Conservation (phyloP, 2,329 filamentous ascomycete genomes). For the Penicillium rolfsii region DNA sequence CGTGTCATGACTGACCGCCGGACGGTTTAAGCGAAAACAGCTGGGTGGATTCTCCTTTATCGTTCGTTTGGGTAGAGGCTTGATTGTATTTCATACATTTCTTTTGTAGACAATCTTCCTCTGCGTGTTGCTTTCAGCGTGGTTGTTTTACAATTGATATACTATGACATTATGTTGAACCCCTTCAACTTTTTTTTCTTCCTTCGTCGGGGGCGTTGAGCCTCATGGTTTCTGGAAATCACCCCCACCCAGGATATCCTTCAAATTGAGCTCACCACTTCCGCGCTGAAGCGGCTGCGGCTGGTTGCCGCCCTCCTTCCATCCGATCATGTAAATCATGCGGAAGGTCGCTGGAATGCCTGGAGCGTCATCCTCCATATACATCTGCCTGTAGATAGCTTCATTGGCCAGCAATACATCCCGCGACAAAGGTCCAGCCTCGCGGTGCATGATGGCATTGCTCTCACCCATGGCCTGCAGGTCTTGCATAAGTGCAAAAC, state of each 20-base stretch:
- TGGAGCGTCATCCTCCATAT: constrained; percentile 72
- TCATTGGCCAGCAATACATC: constrained; percentile 88
- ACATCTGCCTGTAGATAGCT: constrained; percentile 83
- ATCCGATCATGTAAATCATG: constrained; percentile 98
- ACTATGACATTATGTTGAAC: constrained; percentile 28
- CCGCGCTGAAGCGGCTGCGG: constrained; percentile 78
- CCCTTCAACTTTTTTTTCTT: constrained; percentile 12
- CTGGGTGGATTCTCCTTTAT: constrained; percentile 17
- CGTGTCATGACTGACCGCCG: constrained; percentile 96
- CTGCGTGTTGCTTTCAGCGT: constrained; percentile 25
- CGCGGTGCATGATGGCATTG: constrained; percentile 84
- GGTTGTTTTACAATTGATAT: constrained; percentile 32
- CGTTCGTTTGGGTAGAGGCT: constrained; percentile 27
- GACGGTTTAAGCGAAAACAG: constrained; percentile 63
- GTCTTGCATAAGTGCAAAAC: constrained; percentile 88
- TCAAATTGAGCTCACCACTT: constrained; percentile 83
- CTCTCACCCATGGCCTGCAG: constrained; percentile 95
- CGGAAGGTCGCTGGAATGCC: constrained; percentile 86
- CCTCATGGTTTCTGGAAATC: constrained; percentile 37
- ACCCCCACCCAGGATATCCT: constrained; percentile 69
- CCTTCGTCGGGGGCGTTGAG: background rate
- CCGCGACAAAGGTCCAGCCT: constrained; percentile 74
- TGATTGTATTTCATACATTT: constrained; percentile 28
- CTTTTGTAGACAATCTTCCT: constrained; percentile 18
- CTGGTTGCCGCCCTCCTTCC: constrained; percentile 83